These are phyloP conservation scores for Fonsecaea nubica DNA, from an alignment of 2,329 filamentous ascomycete species.

Conservation along the genomic window DNA sequence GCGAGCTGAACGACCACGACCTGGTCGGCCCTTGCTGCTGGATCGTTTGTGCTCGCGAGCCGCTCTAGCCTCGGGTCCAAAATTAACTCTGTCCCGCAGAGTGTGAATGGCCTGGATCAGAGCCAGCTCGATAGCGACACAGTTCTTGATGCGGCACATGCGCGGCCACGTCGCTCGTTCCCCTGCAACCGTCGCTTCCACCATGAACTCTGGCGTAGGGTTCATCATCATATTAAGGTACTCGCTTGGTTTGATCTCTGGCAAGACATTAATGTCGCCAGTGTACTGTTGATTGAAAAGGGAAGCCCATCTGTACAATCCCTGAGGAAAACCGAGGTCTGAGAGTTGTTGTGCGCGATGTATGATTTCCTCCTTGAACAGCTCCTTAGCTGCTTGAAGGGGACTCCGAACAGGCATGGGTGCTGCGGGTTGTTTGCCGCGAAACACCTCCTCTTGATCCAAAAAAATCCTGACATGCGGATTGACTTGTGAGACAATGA, in stretches of 20 bases:
- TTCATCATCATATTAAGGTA: constrained; percentile 81
- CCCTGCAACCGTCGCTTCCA: constrained; percentile 75
- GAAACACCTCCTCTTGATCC: constrained; percentile 70
- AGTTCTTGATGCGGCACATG: constrained; percentile 81
- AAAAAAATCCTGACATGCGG: constrained; percentile 91
- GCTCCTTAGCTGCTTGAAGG: constrained; percentile 68
- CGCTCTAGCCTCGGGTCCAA: constrained; percentile 36
- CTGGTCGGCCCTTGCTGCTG: constrained; percentile 27
- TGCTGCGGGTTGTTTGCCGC: constrained; percentile 39
- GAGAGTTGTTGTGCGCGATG: constrained; percentile 81
- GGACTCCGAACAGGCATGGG: constrained; percentile 5
- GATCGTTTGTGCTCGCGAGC: constrained; percentile 32
- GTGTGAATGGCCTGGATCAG: constrained; percentile 55
- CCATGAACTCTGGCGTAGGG: constrained; percentile 85
- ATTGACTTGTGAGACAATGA: constrained; percentile 96
- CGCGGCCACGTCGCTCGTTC: constrained; percentile 93
- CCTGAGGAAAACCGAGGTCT: constrained; percentile 80
- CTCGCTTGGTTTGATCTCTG: constrained; percentile 75
- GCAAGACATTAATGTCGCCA: constrained; percentile 92
- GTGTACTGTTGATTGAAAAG: constrained; percentile 90
- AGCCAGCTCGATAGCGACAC: constrained; percentile 86
- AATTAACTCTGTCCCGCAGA: constrained; percentile 33
- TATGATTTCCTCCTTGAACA: constrained; percentile 79
- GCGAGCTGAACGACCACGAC: constrained; percentile 31
- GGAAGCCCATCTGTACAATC: constrained; percentile 77